Percentiles rank a stretch among this genome's conserved stretches.
These are phyloP conservation scores for Globisporangium polare DNA, from an alignment of 352 stramenopile genomes.

Conservation along the genomic window DNA sequence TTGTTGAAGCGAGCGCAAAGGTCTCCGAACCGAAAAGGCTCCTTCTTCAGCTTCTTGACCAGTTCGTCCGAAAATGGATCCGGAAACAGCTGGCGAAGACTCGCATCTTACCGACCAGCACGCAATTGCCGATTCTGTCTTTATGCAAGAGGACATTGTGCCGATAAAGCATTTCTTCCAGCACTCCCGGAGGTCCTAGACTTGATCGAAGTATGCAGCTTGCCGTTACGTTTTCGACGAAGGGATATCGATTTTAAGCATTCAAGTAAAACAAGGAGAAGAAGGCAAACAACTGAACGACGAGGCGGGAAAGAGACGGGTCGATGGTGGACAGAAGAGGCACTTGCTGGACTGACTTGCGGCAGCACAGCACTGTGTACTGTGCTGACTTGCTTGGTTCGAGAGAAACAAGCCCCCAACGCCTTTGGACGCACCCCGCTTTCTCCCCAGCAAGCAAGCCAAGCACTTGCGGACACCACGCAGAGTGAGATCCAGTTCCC, in stretches of 20 bases:
- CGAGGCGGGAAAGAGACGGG: not conserved
- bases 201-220: no score
- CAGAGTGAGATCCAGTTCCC: conserved; percentile 2
- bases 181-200: no score
- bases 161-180: no score
- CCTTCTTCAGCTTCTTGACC: not conserved
- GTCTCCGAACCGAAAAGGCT: no score
- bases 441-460: no score
- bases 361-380: not conserved
- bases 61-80: not conserved
- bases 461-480: no score
- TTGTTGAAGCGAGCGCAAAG: no score
- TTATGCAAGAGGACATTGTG: no score
- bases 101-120: not conserved
- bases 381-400: not conserved
- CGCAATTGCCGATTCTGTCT: no score
- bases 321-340: not conserved
- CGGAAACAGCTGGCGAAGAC: conserved; percentile 1
- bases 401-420: not conserved
- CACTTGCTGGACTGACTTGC: not conserved
- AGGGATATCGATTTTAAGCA: not conserved
- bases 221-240: not conserved
- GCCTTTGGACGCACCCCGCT: no score
- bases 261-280: no score
- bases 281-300: conserved; percentile 4